A percentile compares a stretch with the other conserved stretches of the same genome.
Conservation (phyloP, 176 grass and related monocot species). For the Ensete ventricosum region DNA sequence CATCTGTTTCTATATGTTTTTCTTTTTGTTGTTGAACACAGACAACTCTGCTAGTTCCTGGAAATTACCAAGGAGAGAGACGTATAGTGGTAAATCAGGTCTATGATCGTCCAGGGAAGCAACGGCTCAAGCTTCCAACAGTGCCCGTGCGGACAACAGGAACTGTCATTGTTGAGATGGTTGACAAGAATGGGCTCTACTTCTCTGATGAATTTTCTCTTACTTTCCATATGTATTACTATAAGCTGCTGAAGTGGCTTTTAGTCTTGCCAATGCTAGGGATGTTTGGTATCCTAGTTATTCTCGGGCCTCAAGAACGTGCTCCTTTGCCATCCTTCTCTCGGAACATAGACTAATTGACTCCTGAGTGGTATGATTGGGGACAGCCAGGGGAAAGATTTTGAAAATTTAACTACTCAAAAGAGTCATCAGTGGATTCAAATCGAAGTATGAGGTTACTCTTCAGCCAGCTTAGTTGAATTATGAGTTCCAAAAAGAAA, state of each 20-base stretch:
- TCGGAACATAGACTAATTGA: constrained; percentile 58
- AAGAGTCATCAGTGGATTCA: background rate
- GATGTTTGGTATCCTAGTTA: constrained; percentile 82
- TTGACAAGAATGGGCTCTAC: constrained; percentile 80
- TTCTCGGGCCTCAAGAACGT: constrained; percentile 75
- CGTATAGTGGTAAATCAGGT: constrained; percentile 45
- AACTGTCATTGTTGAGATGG: constrained; percentile 74
- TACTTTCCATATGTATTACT: constrained; percentile 93
- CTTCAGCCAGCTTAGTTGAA: background rate
- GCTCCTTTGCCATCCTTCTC: constrained; percentile 85
- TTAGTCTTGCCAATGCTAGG: constrained; percentile 86
- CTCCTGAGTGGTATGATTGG: background rate
- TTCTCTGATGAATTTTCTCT: constrained; percentile 94
- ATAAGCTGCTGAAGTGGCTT: constrained; percentile 93
- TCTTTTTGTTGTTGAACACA: constrained; percentile 24
- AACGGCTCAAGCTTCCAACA: constrained; percentile 83
- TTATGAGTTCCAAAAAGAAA: background rate
- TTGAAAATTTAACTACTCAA: background rate
- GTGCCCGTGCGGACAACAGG: constrained; percentile 87
- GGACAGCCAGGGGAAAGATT: background rate
- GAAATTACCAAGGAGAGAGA: constrained; percentile 93
- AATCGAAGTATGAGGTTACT: background rate
- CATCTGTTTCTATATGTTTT: background rate
- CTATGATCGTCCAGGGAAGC: constrained; percentile 64
- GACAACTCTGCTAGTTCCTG: constrained; percentile 85